Base-by-base conservation (phyloP, 768 basidiomycete genomes). In the Mycena chlorophos region DNA sequence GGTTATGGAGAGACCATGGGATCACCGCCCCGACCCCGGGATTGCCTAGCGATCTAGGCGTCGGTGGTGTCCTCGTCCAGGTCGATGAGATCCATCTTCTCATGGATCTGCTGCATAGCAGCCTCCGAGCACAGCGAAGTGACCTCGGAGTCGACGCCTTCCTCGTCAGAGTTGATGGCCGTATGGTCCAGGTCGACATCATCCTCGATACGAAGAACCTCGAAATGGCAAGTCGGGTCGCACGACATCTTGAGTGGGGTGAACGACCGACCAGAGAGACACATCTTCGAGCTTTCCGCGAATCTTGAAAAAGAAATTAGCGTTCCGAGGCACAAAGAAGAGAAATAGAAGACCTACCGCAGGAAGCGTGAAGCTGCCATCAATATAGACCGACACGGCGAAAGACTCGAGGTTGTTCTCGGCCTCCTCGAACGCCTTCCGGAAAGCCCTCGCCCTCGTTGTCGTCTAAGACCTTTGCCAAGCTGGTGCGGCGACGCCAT, bases 351-450 rank as follows among this genome's bases (percentile, higher is more conserved):
- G 13, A 42, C 40, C 93, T 75, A 98, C 98, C 20, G 97, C 96
- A 5, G 97, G 96, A 65, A 99, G 98, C 0, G 97, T 98, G 68
- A 98, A 96, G 63, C 98, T 91, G 74, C 98, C 97, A 73, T 99
- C 97, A 68, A 98, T 98, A 79, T 98, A 98, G 77, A 99, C 8
- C 31, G 17, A 8, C 31, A 34, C 31, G 8, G 31, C 98, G 78
- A 99, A 98, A 29, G 96, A 89, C 23, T 96, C 97, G 1, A 91
- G 94, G 77, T 98, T 99, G 83, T 99, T 99, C 78, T 99, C 97
- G 2, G 97, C 96, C 77, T 99, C 97, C 73, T 98, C 97, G 70
- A 98, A 98, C 23, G 97, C 96, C 73, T 98, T 99, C 64, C 97
- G 79, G 60, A 99, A 77, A 73, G 98, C 98, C 67, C 91, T 94